Percentiles rank a stretch among this genome's conserved stretches.
phyloP scores from a whole-genome alignment of 2,329 filamentous ascomycete genomes.

The Talaromyces amestolkiae region DNA sequence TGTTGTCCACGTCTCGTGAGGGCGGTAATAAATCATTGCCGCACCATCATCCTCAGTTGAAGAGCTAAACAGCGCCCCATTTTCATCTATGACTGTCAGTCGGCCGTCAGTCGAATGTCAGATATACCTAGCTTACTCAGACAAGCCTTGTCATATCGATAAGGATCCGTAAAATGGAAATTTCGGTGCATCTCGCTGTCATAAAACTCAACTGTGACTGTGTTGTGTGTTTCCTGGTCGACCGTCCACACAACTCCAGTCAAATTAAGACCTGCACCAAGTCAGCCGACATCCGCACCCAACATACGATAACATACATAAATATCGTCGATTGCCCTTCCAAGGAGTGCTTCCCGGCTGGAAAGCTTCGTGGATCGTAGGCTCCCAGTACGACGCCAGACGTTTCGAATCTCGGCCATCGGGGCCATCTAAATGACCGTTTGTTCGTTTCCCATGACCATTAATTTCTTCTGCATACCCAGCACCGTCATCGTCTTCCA shows the following conservation, averaged over 20 bases:
- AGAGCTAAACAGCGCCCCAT: slow-evolving; percentile 81
- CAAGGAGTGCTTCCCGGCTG: slow-evolving; percentile 94
- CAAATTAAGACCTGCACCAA: slow-evolving; percentile 64
- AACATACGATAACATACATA: slow-evolving; percentile 54
- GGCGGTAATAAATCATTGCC: slow-evolving; percentile 89
- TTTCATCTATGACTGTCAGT: slow-evolving; percentile 56
- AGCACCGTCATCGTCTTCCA: slow-evolving; percentile 93
- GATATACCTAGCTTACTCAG: slow-evolving; percentile 53
- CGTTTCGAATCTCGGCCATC: slow-evolving; percentile 53
- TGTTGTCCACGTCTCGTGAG: slow-evolving; percentile 94
- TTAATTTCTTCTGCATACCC: slow-evolving; percentile 70
- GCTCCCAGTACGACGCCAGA: slow-evolving; percentile 51
- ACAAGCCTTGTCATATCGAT: slow-evolving; percentile 93
- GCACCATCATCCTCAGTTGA: slow-evolving; percentile 61
- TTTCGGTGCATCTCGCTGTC: slow-evolving; percentile 88
- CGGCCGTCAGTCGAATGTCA: slow-evolving; percentile 6
- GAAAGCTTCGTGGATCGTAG: slow-evolving; percentile 77
- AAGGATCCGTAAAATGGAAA: slow-evolving; percentile 97
- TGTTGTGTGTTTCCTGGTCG: slow-evolving; percentile 88
- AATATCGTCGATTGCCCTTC: slow-evolving; percentile 88
- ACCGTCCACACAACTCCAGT: slow-evolving; percentile 97
- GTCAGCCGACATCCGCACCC: slow-evolving; percentile 26
- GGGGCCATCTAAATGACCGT: slow-evolving; percentile 47
- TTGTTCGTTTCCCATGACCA: slow-evolving; percentile 61
- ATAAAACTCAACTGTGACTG: slow-evolving; percentile 95